These are phyloP conservation scores for Hypomontagnella monticulosa DNA, from an alignment of 495 filamentous ascomycete species.

Conservation along the genomic window DNA sequence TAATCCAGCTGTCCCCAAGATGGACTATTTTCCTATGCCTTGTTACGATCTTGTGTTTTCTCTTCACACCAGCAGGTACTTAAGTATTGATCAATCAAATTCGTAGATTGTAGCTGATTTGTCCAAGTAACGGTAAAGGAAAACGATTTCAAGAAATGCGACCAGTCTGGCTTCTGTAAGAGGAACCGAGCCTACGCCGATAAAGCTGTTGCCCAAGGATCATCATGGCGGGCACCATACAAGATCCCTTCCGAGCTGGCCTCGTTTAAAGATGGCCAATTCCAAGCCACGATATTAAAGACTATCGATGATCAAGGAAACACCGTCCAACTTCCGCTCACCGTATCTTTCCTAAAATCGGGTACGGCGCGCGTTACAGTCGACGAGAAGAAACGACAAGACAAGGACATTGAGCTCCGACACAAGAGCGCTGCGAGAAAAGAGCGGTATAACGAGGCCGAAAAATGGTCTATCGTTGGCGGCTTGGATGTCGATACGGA, in stretches of 20 bases:
- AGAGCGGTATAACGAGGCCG: conserved; percentile 91
- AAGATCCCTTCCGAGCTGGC: conserved; percentile 74
- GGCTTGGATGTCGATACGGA: conserved; percentile 74
- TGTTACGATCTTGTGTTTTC: conserved; percentile 52
- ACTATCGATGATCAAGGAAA: conserved; percentile 66
- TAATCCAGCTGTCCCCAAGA: conserved; percentile 60
- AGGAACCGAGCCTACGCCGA: conserved; percentile 93
- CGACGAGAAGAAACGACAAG: conserved; percentile 89
- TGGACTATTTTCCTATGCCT: conserved; percentile 67
- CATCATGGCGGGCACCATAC: conserved; percentile 84
- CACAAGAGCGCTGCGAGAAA: conserved; percentile 86
- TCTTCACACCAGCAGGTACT: conserved; percentile 63
- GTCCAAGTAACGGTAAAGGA: conserved; percentile 83
- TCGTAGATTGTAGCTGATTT: conserved; percentile 6
- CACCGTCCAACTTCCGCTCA: conserved; percentile 80
- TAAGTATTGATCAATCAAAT: not conserved
- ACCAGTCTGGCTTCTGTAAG: conserved; percentile 94
- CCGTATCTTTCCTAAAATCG: conserved; percentile 86
- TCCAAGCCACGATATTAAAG: conserved; percentile 83
- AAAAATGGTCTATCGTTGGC: conserved; percentile 86
- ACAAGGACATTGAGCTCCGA: conserved; percentile 87
- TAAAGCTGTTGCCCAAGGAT: conserved; percentile 67
- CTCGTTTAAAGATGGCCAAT: conserved; percentile 78
- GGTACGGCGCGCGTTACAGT: conserved; percentile 86
- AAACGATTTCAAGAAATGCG: conserved; percentile 94